Base-by-base conservation (phyloP, 148 eudicot species). In the Polygonum maritimum region DNA sequence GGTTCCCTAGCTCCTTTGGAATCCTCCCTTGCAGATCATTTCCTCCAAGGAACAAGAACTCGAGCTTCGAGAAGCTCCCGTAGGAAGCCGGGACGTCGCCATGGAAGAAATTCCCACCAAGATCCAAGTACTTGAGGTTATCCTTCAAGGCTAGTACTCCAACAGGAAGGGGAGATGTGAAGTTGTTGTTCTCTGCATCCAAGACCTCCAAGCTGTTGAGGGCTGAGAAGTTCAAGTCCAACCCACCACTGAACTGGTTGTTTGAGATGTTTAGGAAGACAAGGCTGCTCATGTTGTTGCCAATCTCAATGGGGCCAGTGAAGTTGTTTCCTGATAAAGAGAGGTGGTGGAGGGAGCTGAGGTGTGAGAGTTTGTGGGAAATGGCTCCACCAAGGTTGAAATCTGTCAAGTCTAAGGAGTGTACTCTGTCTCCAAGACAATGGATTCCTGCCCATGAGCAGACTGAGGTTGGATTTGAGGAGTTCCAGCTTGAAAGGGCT, bases 301-400 rank as follows among this genome's bases (percentile, higher is more conserved):
- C 79, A 0, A 92, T 38, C 45, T 76, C 78, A 58, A 92, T 63
- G 9, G 79, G 81, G 10, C 99, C 98, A 0, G 92, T 85, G 81
- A 96, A 89, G 85, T 96, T 96, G 89, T 96, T 96, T 6, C 94
- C 94, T 14, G 92, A 87, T 14, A 96, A 81, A 1, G 85, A 86
- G 10, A 96, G 89, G 15, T 86, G 83, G 12, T 78, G 76, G 35
- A 96, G 91, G 51, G 35, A 73, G 41, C 89, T 87, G 1, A 96
- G 87, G 69, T 62, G 78, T 19, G 82, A 76, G 45, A 91, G 57
- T 35, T 75, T 87, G 75, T 90, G 84, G 51, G 97, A 88, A 82
- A 96, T 82, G 71, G 87, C 79, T 75, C 99, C 99, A 13, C 78
- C 79, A 2, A 96, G 88, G 75, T 76, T 79, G 73, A 96, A 84